phyloP scores from a whole-genome alignment of 768 basidiomycete genomes.

The Trametes villosa region DNA sequence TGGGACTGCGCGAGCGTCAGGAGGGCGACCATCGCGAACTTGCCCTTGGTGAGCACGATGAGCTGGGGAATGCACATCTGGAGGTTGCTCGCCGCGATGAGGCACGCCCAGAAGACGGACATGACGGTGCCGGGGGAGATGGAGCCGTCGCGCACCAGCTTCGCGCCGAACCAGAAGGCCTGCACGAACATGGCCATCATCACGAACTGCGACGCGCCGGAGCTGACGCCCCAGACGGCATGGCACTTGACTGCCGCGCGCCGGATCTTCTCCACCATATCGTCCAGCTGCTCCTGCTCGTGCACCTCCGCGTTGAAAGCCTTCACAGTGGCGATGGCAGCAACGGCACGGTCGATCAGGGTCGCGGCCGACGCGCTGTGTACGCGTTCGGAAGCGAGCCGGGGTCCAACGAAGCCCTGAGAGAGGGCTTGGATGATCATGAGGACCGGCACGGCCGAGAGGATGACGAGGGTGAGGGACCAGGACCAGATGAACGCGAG shows the following conservation, averaged over 20 bases:
- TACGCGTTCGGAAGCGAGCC: constrained; percentile 66
- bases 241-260: constrained; percentile 57
- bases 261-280: constrained; percentile 50
- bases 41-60: constrained; percentile 79
- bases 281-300: constrained; percentile 54
- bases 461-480: constrained; percentile 88
- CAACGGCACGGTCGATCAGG: constrained; percentile 74
- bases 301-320: constrained; percentile 78
- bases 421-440: constrained; percentile 76
- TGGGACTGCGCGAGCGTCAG: constrained; percentile 56
- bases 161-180: constrained; percentile 94
- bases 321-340: constrained; percentile 88
- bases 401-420: constrained; percentile 68
- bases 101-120: constrained; percentile 98
- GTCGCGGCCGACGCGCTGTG: constrained; percentile 76
- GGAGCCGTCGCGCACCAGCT: constrained; percentile 80
- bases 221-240: constrained; percentile 75
- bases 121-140: constrained; percentile 79
- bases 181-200: constrained; percentile 94
- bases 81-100: constrained; percentile 86
- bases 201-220: constrained; percentile 75
- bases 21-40: constrained; percentile 75
- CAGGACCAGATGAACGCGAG: constrained; percentile 84
- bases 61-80: constrained; percentile 87
- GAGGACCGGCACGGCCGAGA: constrained; percentile 85